Percentiles rank a stretch among this genome's conserved stretches.
Evolutionary conservation across 495 filamentous ascomycete genomes (phyloP).

Genomic region (Viridothelium virens): DNA sequence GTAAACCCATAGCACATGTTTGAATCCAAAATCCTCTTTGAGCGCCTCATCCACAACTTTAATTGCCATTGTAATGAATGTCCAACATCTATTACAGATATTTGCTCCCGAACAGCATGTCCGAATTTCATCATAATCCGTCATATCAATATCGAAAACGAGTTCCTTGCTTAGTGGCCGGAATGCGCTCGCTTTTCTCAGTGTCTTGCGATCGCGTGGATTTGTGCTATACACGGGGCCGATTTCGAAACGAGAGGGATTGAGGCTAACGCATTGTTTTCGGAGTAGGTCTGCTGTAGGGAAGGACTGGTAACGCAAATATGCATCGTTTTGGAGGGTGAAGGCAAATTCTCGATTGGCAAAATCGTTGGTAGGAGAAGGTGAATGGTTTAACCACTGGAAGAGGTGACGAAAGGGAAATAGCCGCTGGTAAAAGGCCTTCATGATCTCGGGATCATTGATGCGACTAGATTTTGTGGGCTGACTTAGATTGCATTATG

Average conservation of each 20-base stretch:
- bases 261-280: conserved; percentile 77
- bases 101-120: conserved; percentile 91
- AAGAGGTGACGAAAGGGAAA: conserved; percentile 94
- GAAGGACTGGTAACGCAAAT: conserved; percentile 89
- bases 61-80: conserved; percentile 94
- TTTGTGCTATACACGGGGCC: conserved; percentile 91
- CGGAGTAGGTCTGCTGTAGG: conserved; percentile 76
- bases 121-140: conserved; percentile 93
- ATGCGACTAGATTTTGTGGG: not conserved
- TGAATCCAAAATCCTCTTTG: conserved; percentile 89
- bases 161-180: conserved; percentile 79
- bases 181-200: conserved; percentile 66
- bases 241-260: conserved; percentile 94
- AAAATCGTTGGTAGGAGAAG: conserved; percentile 78
- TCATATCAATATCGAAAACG: conserved; percentile 98
- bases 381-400: conserved; percentile 95
- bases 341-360: conserved; percentile 91
- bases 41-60: conserved; percentile 82
- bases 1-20: conserved; percentile 97
- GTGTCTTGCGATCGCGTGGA: conserved; percentile 82
- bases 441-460: conserved; percentile 71
- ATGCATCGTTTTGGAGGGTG: conserved; percentile 79
- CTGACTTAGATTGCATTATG: not conserved
- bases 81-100: conserved; percentile 92
- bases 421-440: conserved; percentile 87